A percentile compares a stretch with the other conserved stretches of the same genome.
Conservation (phyloP, 139 green algal species). For the Pleodorina starrii region DNA sequence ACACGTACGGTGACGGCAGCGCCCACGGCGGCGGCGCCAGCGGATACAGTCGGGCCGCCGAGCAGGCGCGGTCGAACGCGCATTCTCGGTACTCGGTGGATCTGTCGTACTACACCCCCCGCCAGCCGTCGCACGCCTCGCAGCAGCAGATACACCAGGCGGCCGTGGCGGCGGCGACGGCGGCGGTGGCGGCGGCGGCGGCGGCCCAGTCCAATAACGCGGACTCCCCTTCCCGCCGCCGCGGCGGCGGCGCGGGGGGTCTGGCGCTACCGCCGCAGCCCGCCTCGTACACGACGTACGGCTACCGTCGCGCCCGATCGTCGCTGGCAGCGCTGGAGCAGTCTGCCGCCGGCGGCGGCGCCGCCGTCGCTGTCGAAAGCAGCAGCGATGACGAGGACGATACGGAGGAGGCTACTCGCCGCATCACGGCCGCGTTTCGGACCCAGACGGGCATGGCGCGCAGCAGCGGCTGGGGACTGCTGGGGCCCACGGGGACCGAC, state of each 20-base stretch:
- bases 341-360: neutral
- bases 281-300: constrained; percentile 43
- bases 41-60: neutral
- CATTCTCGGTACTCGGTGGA: neutral
- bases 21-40: neutral
- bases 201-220: neutral
- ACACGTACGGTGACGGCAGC: neutral
- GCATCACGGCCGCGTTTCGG: constrained; percentile 21
- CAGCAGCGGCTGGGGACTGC: constrained; percentile 24
- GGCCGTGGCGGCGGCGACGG: neutral
- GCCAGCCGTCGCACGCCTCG: neutral
- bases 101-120: neutral
- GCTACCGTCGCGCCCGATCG: constrained; percentile 36
- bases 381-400: constrained; percentile 14
- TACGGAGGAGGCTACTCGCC: constrained; percentile 2
- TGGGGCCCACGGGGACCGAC: neutral
- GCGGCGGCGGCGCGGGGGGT: neutral
- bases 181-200: neutral
- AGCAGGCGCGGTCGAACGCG: neutral
- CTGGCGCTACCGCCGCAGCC: neutral
- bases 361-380: neutral
- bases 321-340: constrained; percentile 35
- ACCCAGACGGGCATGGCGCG: constrained; percentile 25
- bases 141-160: neutral
- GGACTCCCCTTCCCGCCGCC: neutral